phyloP scores from a whole-genome alignment of 2,329 filamentous ascomycete species.

The Leptographium lundbergii region DNA sequence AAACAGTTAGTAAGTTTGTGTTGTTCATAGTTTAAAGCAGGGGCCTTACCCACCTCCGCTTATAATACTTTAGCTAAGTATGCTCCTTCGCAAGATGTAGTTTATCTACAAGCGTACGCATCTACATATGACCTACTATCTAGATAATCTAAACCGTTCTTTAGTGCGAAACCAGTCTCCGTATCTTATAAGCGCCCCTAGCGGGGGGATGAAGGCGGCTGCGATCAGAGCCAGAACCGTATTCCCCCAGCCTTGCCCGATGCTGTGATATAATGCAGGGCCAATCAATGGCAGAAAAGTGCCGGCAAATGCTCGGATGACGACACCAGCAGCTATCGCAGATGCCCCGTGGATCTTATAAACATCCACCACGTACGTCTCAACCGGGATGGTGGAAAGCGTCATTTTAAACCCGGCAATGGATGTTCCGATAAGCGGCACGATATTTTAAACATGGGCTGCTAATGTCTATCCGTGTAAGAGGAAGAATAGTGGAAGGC shows the following conservation, averaged over 20 bases:
- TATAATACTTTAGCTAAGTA: no score
- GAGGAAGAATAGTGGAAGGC: background rate
- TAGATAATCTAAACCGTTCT: background rate
- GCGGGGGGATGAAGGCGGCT: background rate
- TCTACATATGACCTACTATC: no score
- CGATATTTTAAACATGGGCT: background rate
- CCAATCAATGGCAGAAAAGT: background rate
- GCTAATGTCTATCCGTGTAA: background rate
- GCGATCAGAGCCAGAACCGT: background rate
- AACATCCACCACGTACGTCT: background rate
- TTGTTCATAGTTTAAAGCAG: no score
- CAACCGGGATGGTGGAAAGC: background rate
- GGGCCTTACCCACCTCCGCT: no score
- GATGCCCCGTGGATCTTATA: conserved; percentile 1
- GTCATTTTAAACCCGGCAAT: background rate
- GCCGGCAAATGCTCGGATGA: background rate
- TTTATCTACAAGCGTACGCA: no score
- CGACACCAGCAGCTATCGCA: background rate
- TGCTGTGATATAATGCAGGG: background rate
- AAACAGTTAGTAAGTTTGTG: no score
- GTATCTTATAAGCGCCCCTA: background rate
- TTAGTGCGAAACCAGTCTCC: background rate
- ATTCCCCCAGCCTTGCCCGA: background rate
- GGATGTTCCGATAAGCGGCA: background rate
- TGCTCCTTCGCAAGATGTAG: no score